phyloP scores from a whole-genome alignment of 2,329 filamentous ascomycete genomes.

The Exophiala xenobiotica region DNA sequence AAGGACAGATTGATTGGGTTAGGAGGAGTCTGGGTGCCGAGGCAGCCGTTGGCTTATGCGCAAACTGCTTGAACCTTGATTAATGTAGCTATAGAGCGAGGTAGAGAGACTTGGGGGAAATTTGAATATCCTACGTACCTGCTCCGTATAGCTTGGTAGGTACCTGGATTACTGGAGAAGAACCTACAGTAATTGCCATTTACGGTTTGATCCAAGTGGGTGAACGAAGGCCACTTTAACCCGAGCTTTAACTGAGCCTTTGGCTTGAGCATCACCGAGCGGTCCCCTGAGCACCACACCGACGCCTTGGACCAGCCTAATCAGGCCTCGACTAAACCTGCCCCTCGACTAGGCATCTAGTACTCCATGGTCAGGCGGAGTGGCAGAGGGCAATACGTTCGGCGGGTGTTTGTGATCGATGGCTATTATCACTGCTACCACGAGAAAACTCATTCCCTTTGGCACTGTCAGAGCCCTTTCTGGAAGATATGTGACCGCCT shows the following conservation, averaged over 20 bases:
- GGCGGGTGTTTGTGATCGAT: too few relatives aligned
- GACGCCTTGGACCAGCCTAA: background rate
- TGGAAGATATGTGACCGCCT: too few relatives aligned
- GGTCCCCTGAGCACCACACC: background rate
- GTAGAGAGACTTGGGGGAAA: background rate
- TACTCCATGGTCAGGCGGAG: too few relatives aligned
- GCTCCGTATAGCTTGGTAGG: too few relatives aligned
- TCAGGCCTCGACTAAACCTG: conserved; percentile 41
- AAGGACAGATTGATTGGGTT: conserved; percentile 28
- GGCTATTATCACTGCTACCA: too few relatives aligned
- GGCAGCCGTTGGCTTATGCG: conserved; percentile 7
- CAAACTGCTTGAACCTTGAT: conserved; percentile 1
- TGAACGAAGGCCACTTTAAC: conserved; percentile 7
- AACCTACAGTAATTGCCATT: background rate
- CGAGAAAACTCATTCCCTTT: too few relatives aligned
- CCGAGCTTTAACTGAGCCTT: conserved; percentile 10
- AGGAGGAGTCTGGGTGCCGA: conserved; percentile 29
- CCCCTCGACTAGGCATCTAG: conserved; percentile 43
- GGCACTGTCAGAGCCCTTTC: too few relatives aligned
- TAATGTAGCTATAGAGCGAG: too few relatives aligned
- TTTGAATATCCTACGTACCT: background rate
- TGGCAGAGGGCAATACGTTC: too few relatives aligned
- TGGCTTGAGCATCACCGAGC: conserved; percentile 2
- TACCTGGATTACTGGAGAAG: background rate
- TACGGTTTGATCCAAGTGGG: conserved; percentile 5